A percentile compares a stretch with the other conserved stretches of the same genome.
Conservation (phyloP, 352 stramenopile genomes). For the Globisporangium uncinulatum region DNA sequence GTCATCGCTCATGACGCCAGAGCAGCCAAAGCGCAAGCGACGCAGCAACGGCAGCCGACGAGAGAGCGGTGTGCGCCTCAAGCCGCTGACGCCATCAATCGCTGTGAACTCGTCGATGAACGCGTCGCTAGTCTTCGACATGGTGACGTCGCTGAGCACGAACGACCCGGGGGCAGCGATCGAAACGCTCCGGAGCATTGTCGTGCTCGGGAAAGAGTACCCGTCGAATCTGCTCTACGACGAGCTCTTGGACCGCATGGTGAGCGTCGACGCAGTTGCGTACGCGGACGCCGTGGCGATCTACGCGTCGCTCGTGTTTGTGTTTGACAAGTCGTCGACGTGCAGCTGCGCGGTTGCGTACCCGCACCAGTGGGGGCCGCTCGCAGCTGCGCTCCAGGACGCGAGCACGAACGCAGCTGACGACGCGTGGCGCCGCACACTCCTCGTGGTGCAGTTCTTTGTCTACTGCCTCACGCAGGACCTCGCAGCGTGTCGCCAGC, state of each 20-base stretch:
- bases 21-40: conserved; percentile 26
- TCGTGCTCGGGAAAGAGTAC: conserved; percentile 82
- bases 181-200: conserved; percentile 66
- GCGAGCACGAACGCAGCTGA: conserved; percentile 36
- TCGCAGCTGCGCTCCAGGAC: conserved; percentile 56
- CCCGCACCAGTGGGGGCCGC: conserved; percentile 63
- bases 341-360: conserved; percentile 61
- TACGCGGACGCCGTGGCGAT: conserved; percentile 73
- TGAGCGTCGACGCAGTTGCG: conserved; percentile 58
- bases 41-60: conserved; percentile 14
- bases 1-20: conserved; percentile 5
- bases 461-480: conserved; percentile 79
- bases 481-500: conserved; percentile 41
- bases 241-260: conserved; percentile 76
- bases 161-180: conserved; percentile 78
- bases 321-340: conserved; percentile 64
- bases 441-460: conserved; percentile 79
- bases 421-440: conserved; percentile 54
- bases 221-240: conserved; percentile 74
- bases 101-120: conserved; percentile 71
- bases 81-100: conserved; percentile 59
- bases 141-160: conserved; percentile 78
- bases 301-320: conserved; percentile 75
- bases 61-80: conserved; percentile 19
- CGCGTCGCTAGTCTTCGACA: conserved; percentile 75